phyloP scores from a whole-genome alignment of 2,329 filamentous ascomycete species.

The Zasmidium citrigriseum region DNA sequence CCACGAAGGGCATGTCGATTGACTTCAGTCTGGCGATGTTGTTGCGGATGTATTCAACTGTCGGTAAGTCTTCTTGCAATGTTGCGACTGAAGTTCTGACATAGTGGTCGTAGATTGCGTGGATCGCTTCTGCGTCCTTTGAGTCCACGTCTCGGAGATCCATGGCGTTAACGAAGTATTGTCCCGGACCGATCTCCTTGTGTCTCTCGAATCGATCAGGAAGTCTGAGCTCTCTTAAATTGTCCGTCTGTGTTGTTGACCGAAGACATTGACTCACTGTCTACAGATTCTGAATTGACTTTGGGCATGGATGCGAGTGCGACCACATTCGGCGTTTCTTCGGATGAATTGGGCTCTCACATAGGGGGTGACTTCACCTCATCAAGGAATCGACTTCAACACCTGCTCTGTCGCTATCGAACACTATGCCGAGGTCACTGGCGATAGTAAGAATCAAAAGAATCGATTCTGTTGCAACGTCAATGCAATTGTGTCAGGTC shows the following conservation, averaged over 20 bases:
- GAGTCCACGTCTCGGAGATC: slow-evolving; percentile 15
- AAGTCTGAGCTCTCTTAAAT: no score
- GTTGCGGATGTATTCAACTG: background rate
- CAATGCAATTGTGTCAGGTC: no score
- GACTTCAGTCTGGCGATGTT: slow-evolving; percentile 8
- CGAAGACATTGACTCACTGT: background rate
- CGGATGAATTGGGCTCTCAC: background rate
- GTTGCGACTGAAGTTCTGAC: slow-evolving; percentile 18
- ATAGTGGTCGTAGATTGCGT: slow-evolving; percentile 19
- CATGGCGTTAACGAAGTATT: background rate
- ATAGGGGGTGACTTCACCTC: background rate
- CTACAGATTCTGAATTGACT: background rate
- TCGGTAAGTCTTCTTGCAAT: slow-evolving; percentile 13
- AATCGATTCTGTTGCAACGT: no score
- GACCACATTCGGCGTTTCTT: background rate
- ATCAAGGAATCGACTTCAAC: background rate
- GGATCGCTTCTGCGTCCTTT: slow-evolving; percentile 9
- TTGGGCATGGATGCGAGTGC: background rate
- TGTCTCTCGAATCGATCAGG: no score
- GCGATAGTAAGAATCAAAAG: no score
- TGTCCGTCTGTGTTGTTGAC: no score
- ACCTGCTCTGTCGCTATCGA: no score
- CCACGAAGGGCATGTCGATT: slow-evolving; percentile 16
- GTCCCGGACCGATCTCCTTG: background rate
- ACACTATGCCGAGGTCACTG: no score